Evolutionary conservation across 805 yeast genomes (phyloP).

Genomic region (Ogataea glucozyma): DNA sequence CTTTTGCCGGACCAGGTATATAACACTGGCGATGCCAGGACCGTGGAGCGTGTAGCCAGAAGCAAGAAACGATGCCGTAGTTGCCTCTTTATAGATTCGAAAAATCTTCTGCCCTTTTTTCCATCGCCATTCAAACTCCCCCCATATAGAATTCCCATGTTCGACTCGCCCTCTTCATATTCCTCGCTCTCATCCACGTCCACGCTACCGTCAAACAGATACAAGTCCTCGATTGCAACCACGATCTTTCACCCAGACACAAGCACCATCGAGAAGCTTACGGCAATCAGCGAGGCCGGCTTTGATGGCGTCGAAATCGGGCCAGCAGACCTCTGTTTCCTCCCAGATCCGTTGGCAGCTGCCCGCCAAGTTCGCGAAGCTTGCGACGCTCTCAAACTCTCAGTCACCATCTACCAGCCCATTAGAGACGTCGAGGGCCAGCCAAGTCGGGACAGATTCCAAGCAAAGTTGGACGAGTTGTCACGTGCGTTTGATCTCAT

Average conservation of each 20-base stretch:
- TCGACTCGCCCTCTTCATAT: slow-evolving; percentile 7
- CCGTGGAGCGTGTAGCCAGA: no score
- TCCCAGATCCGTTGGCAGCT: neutral
- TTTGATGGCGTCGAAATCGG: slow-evolving; percentile 8
- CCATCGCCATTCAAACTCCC: no score
- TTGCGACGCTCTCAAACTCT: slow-evolving; percentile 1
- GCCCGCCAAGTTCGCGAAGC: slow-evolving; percentile 1
- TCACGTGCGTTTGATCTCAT: slow-evolving; percentile 2
- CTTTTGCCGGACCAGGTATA: no score
- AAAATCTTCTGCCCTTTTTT: no score
- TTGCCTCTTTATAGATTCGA: no score
- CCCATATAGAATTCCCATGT: no score
- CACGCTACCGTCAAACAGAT: slow-evolving; percentile 3
- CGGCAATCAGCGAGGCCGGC: slow-evolving; percentile 7
- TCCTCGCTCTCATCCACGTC: slow-evolving; percentile 5
- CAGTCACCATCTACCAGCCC: slow-evolving; percentile 6
- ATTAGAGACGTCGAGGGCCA: slow-evolving; percentile 9
- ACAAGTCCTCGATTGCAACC: slow-evolving; percentile 5
- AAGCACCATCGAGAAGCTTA: neutral
- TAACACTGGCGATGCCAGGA: no score
- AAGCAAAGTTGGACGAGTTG: slow-evolving; percentile 1
- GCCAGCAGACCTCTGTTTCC: slow-evolving; percentile 3
- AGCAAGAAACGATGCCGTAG: no score
- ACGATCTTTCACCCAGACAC: neutral
- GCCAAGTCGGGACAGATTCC: slow-evolving; percentile 3